These are phyloP conservation scores for Priceomyces haplophilus DNA, from an alignment of 805 yeast species.

Conservation along the genomic window DNA sequence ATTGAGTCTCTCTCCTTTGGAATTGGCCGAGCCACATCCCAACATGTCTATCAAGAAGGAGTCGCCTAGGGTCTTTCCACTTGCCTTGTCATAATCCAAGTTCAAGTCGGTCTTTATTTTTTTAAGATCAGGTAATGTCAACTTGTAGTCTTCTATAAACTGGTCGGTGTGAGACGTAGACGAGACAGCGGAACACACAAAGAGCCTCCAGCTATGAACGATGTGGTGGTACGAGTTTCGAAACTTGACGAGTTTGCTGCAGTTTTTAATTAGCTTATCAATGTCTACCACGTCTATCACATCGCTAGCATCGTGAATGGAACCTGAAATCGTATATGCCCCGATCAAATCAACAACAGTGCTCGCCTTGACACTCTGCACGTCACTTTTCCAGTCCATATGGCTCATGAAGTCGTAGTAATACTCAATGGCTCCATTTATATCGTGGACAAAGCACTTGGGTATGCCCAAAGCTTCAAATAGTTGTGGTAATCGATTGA, in stretches of 20 bases:
- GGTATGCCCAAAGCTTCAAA: conserved; percentile 28
- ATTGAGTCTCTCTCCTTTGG: conserved; percentile 26
- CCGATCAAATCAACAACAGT: conserved; percentile 25
- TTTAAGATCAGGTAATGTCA: conserved; percentile 29
- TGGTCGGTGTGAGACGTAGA: neutral
- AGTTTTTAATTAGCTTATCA: conserved; percentile 32
- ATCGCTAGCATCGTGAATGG: conserved; percentile 13
- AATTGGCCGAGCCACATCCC: conserved; percentile 29
- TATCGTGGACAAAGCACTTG: conserved; percentile 29
- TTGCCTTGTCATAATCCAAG: conserved; percentile 22
- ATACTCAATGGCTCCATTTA: conserved; percentile 28
- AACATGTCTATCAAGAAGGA: conserved; percentile 41
- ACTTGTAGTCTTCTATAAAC: conserved; percentile 12
- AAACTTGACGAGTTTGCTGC: conserved; percentile 28
- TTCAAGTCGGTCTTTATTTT: conserved; percentile 26
- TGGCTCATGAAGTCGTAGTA: conserved; percentile 26
- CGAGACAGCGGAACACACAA: conserved; percentile 21
- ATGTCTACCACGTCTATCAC: conserved; percentile 40
- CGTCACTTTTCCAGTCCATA: conserved; percentile 10
- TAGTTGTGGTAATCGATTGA: conserved; percentile 24
- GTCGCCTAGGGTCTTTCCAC: conserved; percentile 22
- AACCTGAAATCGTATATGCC: conserved; percentile 27
- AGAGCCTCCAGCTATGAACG: conserved; percentile 31
- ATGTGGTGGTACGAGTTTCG: conserved; percentile 29
- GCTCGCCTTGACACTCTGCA: conserved; percentile 18